Conservation (phyloP, 2,329 filamentous ascomycete species). For the Westerdykella ornata region DNA sequence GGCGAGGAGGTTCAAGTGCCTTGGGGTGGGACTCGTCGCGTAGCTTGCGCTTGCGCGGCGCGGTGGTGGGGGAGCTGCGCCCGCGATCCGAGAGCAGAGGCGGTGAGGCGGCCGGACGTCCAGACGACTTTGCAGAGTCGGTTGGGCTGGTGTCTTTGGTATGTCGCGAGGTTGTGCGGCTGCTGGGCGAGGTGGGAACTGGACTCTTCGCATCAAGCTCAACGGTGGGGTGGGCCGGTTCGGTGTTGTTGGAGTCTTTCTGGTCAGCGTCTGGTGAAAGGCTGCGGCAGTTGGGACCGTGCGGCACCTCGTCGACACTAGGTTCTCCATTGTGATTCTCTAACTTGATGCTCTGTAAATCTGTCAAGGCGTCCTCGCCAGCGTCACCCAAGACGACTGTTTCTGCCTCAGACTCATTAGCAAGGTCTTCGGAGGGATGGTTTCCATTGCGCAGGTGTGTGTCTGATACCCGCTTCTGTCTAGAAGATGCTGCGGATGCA, state of each 20-base stretch:
- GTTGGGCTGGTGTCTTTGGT: slow-evolving; percentile 32
- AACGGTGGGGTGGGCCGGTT: slow-evolving; percentile 19
- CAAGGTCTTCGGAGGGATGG: slow-evolving; percentile 26
- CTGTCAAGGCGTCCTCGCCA: slow-evolving; percentile 37
- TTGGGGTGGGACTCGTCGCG: slow-evolving; percentile 33
- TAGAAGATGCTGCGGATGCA: slow-evolving; percentile 15
- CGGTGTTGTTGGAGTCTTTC: slow-evolving; percentile 22
- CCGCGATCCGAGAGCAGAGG: slow-evolving; percentile 24
- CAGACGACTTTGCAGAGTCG: slow-evolving; percentile 24
- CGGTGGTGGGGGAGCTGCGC: slow-evolving; percentile 34
- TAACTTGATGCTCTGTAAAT: slow-evolving; percentile 37
- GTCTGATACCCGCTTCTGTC: slow-evolving; percentile 8
- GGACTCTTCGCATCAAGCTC: slow-evolving; percentile 30
- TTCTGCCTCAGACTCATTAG: slow-evolving; percentile 46
- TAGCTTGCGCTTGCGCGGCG: slow-evolving; percentile 38
- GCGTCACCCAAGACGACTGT: slow-evolving; percentile 42
- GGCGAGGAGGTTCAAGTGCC: slow-evolving; percentile 35
- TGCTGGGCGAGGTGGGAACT: slow-evolving; percentile 32
- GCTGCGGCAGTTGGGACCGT: slow-evolving; percentile 19
- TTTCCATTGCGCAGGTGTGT: slow-evolving; percentile 19
- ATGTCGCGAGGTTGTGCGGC: slow-evolving; percentile 27
- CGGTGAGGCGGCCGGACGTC: slow-evolving; percentile 21
- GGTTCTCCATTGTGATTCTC: slow-evolving; percentile 14
- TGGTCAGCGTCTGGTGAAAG: slow-evolving; percentile 17
- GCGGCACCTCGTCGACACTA: slow-evolving; percentile 23